Conservation (phyloP, 2,329 filamentous ascomycete species). For the Cryphonectria carpinicola region DNA sequence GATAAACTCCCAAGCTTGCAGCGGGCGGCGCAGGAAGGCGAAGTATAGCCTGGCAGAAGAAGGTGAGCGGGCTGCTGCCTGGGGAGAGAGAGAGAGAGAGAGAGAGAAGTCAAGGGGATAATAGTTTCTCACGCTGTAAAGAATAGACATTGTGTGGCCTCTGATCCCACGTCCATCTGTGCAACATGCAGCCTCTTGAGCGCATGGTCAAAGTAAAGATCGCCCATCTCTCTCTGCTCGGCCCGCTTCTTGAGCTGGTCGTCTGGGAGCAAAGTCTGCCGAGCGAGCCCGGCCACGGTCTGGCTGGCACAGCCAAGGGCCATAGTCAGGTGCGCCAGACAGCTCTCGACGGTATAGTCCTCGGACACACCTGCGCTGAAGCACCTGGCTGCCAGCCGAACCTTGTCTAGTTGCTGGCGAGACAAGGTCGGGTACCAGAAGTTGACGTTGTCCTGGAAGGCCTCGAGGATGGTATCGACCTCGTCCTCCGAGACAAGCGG, state of each 20-base stretch:
- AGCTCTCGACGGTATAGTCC: slow-evolving; percentile 44
- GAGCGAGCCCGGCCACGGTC: slow-evolving; percentile 39
- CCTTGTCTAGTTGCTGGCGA: slow-evolving; percentile 40
- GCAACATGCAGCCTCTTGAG: slow-evolving; percentile 50
- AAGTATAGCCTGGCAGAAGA: slow-evolving; percentile 44
- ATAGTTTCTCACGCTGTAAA: slow-evolving; percentile 41
- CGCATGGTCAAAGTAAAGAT: slow-evolving; percentile 51
- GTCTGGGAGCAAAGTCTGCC: slow-evolving; percentile 25
- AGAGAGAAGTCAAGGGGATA: neutral
- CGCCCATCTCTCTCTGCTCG: slow-evolving; percentile 42
- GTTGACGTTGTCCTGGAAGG: slow-evolving; percentile 53
- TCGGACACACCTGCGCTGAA: slow-evolving; percentile 41
- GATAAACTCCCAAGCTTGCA: slow-evolving; percentile 58
- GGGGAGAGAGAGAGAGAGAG: too few relatives aligned
- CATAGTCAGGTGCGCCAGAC: slow-evolving; percentile 51
- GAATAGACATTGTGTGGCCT: slow-evolving; percentile 54
- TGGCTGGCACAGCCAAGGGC: slow-evolving; percentile 53
- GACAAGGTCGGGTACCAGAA: slow-evolving; percentile 59
- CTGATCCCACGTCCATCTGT: slow-evolving; percentile 50
- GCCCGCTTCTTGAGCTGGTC: slow-evolving; percentile 38
- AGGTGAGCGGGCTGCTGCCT: neutral
- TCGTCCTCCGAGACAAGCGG: slow-evolving; percentile 49
- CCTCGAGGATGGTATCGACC: slow-evolving; percentile 45
- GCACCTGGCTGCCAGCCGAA: slow-evolving; percentile 34
- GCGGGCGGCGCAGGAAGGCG: slow-evolving; percentile 52